A percentile compares a stretch with the other conserved stretches of the same genome.
Conservation (phyloP, 2,329 filamentous ascomycete genomes). For the Diplodia intermedia region DNA sequence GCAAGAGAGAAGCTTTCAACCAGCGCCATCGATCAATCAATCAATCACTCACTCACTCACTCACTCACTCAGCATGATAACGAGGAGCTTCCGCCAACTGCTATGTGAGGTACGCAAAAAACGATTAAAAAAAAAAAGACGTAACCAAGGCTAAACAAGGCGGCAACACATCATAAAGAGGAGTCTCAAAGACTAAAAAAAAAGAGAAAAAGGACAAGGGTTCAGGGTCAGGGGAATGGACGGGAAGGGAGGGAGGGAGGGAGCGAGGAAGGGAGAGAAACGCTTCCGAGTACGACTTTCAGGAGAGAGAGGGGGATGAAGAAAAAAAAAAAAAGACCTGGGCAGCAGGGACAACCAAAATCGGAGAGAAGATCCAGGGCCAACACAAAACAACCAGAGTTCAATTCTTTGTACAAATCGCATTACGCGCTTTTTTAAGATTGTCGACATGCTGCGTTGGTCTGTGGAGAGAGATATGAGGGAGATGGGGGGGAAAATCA, state of each 20-base stretch:
- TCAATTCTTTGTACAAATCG: constrained; percentile 22
- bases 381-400: neutral
- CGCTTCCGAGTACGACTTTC: neutral
- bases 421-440: constrained; percentile 4
- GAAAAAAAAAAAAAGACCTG: neutral
- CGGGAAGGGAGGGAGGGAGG: neutral
- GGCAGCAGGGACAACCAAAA: too few species aligned
- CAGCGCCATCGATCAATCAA: neutral
- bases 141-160: neutral
- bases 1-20: too few species aligned
- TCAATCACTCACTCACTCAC: neutral
- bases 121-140: neutral
- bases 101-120: constrained; percentile 6
- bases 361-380: neutral
- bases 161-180: neutral
- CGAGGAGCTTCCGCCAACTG: constrained; percentile 4
- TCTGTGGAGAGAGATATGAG: neutral
- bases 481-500: neutral
- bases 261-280: neutral
- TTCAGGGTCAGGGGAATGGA: neutral
- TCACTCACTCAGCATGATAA: neutral
- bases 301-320: neutral
- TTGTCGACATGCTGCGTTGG: constrained; percentile 11
- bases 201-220: neutral
- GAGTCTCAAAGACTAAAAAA: too few species aligned